phyloP scores from a whole-genome alignment of 495 filamentous ascomycete genomes.

The Jackrogersella multiformis region DNA sequence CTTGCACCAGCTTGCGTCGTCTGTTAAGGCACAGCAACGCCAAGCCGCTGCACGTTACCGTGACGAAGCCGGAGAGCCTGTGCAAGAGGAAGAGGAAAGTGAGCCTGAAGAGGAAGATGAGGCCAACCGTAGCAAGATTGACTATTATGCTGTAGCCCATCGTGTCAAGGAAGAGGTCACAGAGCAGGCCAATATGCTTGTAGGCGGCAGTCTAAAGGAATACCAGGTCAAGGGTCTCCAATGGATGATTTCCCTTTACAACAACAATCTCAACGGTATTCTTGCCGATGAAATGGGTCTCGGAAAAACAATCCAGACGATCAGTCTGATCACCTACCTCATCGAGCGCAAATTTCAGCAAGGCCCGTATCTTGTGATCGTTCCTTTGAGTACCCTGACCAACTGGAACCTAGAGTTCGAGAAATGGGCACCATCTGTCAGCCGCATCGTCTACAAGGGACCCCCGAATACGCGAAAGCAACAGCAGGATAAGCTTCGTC shows the following conservation, averaged over 20 bases:
- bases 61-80: conserved; percentile 65
- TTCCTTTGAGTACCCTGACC: conserved; percentile 93
- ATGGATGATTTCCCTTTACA: conserved; percentile 99
- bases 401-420: conserved; percentile 99
- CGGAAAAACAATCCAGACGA: conserved; percentile 99
- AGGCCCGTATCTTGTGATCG: conserved; percentile 95
- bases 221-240: conserved; percentile 98
- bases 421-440: conserved; percentile 93
- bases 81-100: conserved; percentile 68
- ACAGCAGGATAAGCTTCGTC: conserved; percentile 92
- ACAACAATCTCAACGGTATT: conserved; percentile 99
- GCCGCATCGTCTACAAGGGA: conserved; percentile 94
- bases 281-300: conserved; percentile 99
- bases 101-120: conserved; percentile 72
- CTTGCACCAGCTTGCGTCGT: conserved; percentile 91
- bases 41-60: conserved; percentile 80
- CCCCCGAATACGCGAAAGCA: conserved; percentile 88
- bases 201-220: conserved; percentile 92
- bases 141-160: conserved; percentile 98
- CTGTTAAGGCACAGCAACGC: conserved; percentile 91
- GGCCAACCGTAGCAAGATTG: conserved; percentile 78
- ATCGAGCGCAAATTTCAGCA: conserved; percentile 95
- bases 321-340: conserved; percentile 95
- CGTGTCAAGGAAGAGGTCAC: conserved; percentile 91
- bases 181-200: conserved; percentile 81